phyloP scores from a whole-genome alignment of 345 rosid species.

The Gossypium mustelinum region DNA sequence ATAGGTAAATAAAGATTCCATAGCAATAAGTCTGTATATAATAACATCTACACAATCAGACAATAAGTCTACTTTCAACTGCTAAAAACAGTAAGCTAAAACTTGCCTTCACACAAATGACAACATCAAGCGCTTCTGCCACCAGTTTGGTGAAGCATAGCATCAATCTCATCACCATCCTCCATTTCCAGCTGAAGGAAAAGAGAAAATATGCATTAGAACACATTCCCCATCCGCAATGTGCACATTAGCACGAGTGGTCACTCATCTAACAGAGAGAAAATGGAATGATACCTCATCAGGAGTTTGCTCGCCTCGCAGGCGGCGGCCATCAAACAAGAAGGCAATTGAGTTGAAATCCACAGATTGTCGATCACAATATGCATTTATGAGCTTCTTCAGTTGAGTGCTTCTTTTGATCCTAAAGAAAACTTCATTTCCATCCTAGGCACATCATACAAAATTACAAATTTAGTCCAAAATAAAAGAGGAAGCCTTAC shows the following conservation, averaged over 20 bases:
- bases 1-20: background rate
- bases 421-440: slow-evolving; percentile 82
- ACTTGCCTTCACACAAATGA: background rate
- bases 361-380: slow-evolving; percentile 81
- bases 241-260: background rate
- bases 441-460: slow-evolving; percentile 44
- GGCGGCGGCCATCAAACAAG: slow-evolving; percentile 87
- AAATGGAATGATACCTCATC: slow-evolving; percentile 51
- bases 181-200: slow-evolving; percentile 73
- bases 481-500: background rate
- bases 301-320: slow-evolving; percentile 81
- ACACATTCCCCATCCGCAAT: background rate
- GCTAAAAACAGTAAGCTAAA: background rate
- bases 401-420: slow-evolving; percentile 85
- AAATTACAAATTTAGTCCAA: background rate
- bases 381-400: slow-evolving; percentile 88
- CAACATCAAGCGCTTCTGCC: slow-evolving; percentile 23
- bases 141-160: slow-evolving; percentile 89
- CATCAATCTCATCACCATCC: slow-evolving; percentile 89
- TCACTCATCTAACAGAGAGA: background rate
- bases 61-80: background rate
- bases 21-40: background rate
- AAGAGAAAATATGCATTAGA: background rate
- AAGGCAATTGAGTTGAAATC: slow-evolving; percentile 81
- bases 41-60: background rate